Conservation (phyloP, 148 eudicot genomes). For the Vaccinium corymbosum region DNA sequence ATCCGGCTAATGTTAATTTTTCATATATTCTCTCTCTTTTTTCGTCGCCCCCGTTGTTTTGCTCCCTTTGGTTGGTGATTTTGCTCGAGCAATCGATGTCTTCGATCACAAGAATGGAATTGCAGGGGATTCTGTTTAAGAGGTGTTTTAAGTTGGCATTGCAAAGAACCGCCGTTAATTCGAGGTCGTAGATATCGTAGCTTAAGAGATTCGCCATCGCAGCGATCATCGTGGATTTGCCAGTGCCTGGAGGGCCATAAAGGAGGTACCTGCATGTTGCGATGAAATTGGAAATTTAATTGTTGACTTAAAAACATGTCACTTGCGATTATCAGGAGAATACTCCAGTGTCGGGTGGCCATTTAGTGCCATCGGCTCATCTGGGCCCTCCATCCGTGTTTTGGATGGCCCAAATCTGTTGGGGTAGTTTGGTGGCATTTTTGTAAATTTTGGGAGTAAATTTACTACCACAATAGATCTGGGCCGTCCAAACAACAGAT, state of each 20-base stretch:
- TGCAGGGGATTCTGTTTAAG: constrained; percentile 38
- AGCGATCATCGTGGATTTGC: constrained; percentile 59
- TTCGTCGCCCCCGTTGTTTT: constrained; percentile 5
- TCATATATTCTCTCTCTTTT: not conserved
- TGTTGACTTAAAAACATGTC: too few relatives aligned
- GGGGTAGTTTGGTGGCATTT: too few relatives aligned
- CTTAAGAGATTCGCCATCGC: constrained; percentile 54
- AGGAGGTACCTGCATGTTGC: constrained; percentile 23
- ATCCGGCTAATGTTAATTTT: constrained; percentile 47
- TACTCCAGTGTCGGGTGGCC: too few relatives aligned
- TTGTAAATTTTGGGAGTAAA: too few relatives aligned
- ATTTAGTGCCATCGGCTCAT: too few relatives aligned
- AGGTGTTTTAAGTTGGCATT: constrained; percentile 39
- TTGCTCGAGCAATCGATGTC: constrained; percentile 62
- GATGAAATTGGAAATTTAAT: too few relatives aligned
- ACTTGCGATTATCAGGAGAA: too few relatives aligned
- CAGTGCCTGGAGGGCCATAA: constrained; percentile 60
- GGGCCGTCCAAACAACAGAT: too few relatives aligned
- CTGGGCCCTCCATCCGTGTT: too few relatives aligned
- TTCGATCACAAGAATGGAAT: constrained; percentile 54
- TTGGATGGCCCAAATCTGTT: too few relatives aligned
- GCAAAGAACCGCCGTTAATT: constrained; percentile 43
- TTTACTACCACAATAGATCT: too few relatives aligned
- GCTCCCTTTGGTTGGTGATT: constrained; percentile 39
- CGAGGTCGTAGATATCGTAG: constrained; percentile 55